Conservation (phyloP, 345 rosid species). For the Laguncularia racemosa region DNA sequence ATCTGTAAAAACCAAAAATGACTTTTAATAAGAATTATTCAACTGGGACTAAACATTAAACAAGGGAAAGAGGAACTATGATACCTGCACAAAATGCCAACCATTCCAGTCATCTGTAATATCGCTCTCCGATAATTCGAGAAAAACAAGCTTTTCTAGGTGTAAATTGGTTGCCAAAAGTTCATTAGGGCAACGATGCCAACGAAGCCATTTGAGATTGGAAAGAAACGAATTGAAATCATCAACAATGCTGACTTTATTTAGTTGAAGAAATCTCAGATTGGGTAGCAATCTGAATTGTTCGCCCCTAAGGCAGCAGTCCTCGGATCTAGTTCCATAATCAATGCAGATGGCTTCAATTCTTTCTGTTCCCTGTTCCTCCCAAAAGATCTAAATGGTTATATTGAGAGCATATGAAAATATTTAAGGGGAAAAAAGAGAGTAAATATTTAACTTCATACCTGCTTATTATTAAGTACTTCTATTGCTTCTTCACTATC, state of each 20-base stretch:
- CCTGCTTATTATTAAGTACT: background rate
- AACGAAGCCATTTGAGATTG: slow-evolving; percentile 5
- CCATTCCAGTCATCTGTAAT: slow-evolving; percentile 2
- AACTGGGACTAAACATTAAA: no score
- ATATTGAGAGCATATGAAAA: no score
- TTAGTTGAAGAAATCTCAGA: background rate
- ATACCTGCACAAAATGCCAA: slow-evolving; percentile 10
- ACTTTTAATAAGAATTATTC: no score
- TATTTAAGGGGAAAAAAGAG: no score
- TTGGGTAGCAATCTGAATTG: slow-evolving; percentile 1
- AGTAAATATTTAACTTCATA: background rate
- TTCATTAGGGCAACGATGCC: slow-evolving; percentile 1
- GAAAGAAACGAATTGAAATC: slow-evolving; percentile 2
- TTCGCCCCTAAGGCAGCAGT: background rate
- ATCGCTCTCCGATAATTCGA: background rate
- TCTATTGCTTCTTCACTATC: background rate
- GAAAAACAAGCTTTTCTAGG: background rate
- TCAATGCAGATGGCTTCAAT: slow-evolving; percentile 2
- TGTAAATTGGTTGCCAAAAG: slow-evolving; percentile 6
- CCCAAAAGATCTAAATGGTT: background rate
- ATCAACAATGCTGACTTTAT: background rate
- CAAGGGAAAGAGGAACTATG: no score
- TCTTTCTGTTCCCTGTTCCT: background rate
- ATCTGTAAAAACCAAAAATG: no score
- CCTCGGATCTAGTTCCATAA: no score